Percentiles rank a stretch among this genome's conserved stretches.
phyloP scores from a whole-genome alignment of 768 basidiomycete genomes.

The Strobilomyces confusus region DNA sequence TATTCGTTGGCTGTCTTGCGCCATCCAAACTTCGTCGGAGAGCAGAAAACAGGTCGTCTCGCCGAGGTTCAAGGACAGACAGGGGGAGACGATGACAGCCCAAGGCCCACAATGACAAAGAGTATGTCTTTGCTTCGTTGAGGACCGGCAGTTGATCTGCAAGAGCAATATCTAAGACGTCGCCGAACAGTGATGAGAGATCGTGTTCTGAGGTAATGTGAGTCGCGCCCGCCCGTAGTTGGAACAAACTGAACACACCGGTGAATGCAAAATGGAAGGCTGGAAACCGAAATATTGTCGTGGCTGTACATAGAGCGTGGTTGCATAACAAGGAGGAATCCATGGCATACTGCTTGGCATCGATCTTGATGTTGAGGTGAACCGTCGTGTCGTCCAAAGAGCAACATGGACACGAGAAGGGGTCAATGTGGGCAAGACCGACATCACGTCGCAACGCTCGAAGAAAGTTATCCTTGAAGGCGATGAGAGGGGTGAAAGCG shows the following conservation, averaged over 20 bases:
- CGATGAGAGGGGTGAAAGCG: conserved; percentile 30
- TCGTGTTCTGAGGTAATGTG: conserved; percentile 36
- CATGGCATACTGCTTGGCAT: conserved; percentile 38
- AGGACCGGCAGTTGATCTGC: conserved; percentile 33
- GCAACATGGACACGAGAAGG: conserved; percentile 19
- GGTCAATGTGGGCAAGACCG: conserved; percentile 37
- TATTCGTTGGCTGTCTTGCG: conserved; percentile 14
- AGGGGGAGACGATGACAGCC: conserved; percentile 46
- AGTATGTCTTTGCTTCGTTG: conserved; percentile 42
- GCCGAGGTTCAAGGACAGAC: conserved; percentile 32
- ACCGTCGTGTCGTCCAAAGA: conserved; percentile 1
- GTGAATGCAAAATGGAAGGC: conserved; percentile 43
- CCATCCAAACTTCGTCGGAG: conserved; percentile 36
- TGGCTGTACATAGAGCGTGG: conserved; percentile 47
- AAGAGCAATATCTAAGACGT: conserved; percentile 41
- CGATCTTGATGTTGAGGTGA: conserved; percentile 22
- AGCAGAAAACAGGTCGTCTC: conserved; percentile 30
- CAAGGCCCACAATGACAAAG: conserved; percentile 48
- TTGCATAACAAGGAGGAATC: conserved; percentile 48
- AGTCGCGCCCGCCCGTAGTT: neutral
- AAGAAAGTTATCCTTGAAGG: conserved; percentile 33
- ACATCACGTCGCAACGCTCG: conserved; percentile 52
- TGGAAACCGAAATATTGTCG: conserved; percentile 48
- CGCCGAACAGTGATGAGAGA: conserved; percentile 41
- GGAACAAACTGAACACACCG: conserved; percentile 36